Conservation (phyloP, 352 stramenopile species). For the Phytophthora vignae region DNA sequence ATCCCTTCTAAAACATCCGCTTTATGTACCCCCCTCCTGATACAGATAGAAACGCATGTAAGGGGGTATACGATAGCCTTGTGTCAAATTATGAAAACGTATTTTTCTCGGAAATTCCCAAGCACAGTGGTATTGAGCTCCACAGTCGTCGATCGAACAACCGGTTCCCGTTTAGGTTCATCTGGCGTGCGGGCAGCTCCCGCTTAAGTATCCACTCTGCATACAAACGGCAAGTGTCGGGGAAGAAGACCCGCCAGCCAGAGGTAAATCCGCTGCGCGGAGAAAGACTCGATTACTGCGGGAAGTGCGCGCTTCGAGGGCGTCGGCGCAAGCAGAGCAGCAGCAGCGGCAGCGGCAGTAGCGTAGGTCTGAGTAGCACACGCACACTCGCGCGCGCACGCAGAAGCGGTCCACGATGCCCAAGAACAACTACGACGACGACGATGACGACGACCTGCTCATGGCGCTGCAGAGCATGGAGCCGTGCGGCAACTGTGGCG, state of each 20-base stretch:
- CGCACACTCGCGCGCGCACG: background rate
- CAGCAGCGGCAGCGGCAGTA: background rate
- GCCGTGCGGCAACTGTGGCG: slow-evolving; percentile 85
- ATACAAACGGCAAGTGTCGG: slow-evolving; percentile 38
- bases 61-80: too few relatives aligned
- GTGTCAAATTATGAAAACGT: too few relatives aligned
- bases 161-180: slow-evolving; percentile 30
- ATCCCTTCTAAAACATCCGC: too few relatives aligned
- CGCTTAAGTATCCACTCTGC: slow-evolving; percentile 1
- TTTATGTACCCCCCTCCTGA: too few relatives aligned
- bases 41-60: too few relatives aligned
- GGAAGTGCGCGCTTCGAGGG: slow-evolving; percentile 2
- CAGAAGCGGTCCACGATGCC: slow-evolving; percentile 35
- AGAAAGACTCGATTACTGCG: slow-evolving; percentile 38
- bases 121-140: slow-evolving; percentile 11
- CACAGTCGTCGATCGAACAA: slow-evolving; percentile 34
- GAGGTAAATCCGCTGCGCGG: slow-evolving; percentile 35
- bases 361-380: slow-evolving; percentile 2
- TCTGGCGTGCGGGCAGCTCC: slow-evolving; percentile 6
- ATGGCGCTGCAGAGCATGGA: slow-evolving; percentile 89
- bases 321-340: slow-evolving; percentile 13
- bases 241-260: slow-evolving; percentile 31
- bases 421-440: slow-evolving; percentile 86
- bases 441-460: slow-evolving; percentile 88
- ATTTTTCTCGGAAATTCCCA: too few relatives aligned